Percentiles rank a stretch among this genome's conserved stretches.
Evolutionary conservation across 805 yeast species (phyloP).

Genomic region (Millerozyma acaciae): DNA sequence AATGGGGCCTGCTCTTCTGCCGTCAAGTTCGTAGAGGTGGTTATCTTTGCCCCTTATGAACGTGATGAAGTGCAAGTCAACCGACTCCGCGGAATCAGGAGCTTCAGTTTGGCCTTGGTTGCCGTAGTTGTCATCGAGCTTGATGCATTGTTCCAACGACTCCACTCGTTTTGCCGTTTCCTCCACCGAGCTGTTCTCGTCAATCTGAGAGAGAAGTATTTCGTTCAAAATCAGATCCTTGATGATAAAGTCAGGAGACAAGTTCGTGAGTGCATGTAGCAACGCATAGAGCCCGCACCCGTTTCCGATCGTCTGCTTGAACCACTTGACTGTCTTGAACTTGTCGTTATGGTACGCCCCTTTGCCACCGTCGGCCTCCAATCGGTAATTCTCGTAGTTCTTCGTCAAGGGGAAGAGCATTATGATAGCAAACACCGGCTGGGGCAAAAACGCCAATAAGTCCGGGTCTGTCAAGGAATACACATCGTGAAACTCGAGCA

Average conservation of each 20-base stretch:
- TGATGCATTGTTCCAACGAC: conserved; percentile 36
- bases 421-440: conserved; percentile 75
- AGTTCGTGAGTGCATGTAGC: conserved; percentile 53
- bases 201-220: conserved; percentile 15
- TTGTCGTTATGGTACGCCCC: conserved; percentile 21
- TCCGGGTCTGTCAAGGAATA: conserved; percentile 83
- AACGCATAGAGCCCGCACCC: conserved; percentile 93
- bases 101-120: conserved; percentile 63
- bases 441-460: conserved; percentile 72
- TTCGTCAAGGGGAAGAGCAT: conserved; percentile 77
- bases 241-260: conserved; percentile 44
- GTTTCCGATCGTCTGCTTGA: conserved; percentile 76
- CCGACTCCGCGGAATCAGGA: conserved; percentile 50
- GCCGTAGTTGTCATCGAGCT: conserved; percentile 44
- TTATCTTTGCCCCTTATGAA: conserved; percentile 56
- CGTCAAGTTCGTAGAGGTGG: conserved; percentile 80
- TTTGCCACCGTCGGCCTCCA: conserved; percentile 32
- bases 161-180: conserved; percentile 45
- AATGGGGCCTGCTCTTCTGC: conserved; percentile 75
- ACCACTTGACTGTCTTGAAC: conserved; percentile 56
- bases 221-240: conserved; percentile 29
- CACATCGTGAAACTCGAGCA: conserved; percentile 69
- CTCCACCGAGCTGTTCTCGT: conserved; percentile 16
- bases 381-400: conserved; percentile 51
- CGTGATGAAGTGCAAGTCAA: conserved; percentile 73